These are phyloP conservation scores for Rhododendron molle DNA, from an alignment of 148 eudicot species.

Conservation along the genomic window DNA sequence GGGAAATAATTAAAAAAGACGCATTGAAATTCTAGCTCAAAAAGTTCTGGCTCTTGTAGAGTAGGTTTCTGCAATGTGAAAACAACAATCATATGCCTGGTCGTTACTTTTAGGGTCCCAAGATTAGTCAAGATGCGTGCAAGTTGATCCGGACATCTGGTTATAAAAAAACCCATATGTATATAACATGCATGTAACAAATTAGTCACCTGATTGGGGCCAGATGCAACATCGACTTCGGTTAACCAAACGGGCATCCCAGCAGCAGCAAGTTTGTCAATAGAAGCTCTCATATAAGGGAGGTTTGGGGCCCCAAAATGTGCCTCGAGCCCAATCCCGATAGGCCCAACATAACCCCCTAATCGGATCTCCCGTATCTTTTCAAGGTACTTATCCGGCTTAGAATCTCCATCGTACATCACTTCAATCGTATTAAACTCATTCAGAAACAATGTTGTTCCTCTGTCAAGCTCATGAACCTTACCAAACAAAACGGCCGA, in stretches of 20 bases:
- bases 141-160: no score
- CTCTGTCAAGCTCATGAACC: constrained; percentile 18
- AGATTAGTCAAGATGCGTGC: fast-evolving
- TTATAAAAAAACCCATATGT: no score
- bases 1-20: no score
- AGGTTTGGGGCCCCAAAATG: constrained; percentile 29
- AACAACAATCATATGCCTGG: no score
- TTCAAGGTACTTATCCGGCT: constrained; percentile 35
- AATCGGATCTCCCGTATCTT: constrained; percentile 23
- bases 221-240: constrained; percentile 32
- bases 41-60: no score
- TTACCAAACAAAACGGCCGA: constrained; percentile 17
- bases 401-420: constrained; percentile 6
- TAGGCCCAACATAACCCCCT: neutral
- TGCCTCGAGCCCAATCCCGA: constrained; percentile 36
- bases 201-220: constrained; percentile 39
- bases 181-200: constrained; percentile 32
- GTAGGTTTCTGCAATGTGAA: no score
- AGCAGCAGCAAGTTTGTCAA: constrained; percentile 35
- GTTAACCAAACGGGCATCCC: constrained; percentile 41
- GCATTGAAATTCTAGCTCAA: no score
- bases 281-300: constrained; percentile 39
- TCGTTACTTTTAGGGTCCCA: fast-evolving
- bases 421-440: constrained; percentile 55
- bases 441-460: constrained; percentile 34